Percentiles rank a stretch among this genome's conserved stretches.
Evolutionary conservation across 306 rosid genomes (phyloP).

Genomic region (Dalbergia oliveri): DNA sequence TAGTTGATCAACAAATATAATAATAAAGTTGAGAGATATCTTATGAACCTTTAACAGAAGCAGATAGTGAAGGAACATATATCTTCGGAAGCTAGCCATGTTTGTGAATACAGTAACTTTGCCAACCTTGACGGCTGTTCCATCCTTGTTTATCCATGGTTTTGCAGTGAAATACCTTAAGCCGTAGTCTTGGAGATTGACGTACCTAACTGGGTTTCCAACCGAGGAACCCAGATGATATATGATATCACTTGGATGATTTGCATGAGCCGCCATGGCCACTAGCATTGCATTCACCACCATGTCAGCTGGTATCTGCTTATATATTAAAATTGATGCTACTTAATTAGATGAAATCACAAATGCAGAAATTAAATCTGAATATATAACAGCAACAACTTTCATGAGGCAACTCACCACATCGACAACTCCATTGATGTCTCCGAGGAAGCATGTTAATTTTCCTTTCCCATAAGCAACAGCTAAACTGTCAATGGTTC

Average conservation of each 20-base stretch:
- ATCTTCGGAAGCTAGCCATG: conserved; percentile 79
- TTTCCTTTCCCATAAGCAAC: conserved; percentile 86
- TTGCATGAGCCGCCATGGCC: conserved; percentile 67
- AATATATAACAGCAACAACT: not conserved
- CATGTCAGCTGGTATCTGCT: conserved; percentile 84
- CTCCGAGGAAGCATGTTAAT: conserved; percentile 67
- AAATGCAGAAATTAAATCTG: not conserved
- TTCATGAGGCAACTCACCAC: conserved; percentile 59
- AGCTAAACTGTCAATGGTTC: conserved; percentile 80
- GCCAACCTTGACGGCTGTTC: conserved; percentile 67
- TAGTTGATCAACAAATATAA: not conserved
- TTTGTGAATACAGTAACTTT: conserved; percentile 48
- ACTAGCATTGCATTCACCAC: conserved; percentile 83
- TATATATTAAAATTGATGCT: not conserved
- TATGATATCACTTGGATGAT: conserved; percentile 51
- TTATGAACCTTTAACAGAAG: conserved; percentile 65
- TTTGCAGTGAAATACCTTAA: conserved; percentile 62
- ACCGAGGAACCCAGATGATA: conserved; percentile 83
- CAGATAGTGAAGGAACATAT: conserved; percentile 73
- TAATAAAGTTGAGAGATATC: not conserved
- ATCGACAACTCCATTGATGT: conserved; percentile 58
- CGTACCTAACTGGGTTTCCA: conserved; percentile 53
- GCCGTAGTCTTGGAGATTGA: conserved; percentile 54
- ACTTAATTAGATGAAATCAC: not conserved
- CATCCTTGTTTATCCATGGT: conserved; percentile 79